phyloP scores from a whole-genome alignment of 306 rosid species.

The Cucurbita pepo region DNA sequence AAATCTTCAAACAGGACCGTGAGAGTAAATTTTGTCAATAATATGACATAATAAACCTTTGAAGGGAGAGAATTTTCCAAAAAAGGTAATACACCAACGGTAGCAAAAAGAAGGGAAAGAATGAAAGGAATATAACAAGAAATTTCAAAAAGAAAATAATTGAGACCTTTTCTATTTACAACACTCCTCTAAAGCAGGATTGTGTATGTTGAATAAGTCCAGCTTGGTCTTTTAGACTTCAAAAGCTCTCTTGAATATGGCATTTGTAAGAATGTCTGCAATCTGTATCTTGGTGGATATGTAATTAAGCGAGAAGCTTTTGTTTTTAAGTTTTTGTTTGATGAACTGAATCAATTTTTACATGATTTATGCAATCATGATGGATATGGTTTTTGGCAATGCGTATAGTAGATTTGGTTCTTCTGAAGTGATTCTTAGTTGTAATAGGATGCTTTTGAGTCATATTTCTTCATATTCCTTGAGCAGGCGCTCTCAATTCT shows the following conservation, averaged over 20 bases:
- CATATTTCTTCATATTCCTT: background rate
- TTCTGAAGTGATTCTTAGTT: background rate
- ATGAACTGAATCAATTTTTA: background rate
- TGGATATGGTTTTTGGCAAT: background rate
- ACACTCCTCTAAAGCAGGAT: background rate
- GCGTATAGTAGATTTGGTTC: background rate
- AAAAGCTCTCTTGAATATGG: background rate
- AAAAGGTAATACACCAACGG: background rate
- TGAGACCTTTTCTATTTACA: background rate
- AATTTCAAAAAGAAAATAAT: too few species aligned
- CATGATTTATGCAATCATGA: background rate
- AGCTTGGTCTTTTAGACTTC: background rate
- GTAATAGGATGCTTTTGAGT: background rate
- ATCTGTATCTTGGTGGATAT: background rate
- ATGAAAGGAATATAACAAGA: too few species aligned
- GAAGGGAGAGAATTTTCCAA: background rate
- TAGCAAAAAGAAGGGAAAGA: background rate
- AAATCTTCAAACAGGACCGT: background rate
- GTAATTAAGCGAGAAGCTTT: background rate
- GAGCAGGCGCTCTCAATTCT: background rate
- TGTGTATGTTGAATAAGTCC: background rate
- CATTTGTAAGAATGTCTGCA: background rate
- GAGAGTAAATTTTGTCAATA: background rate
- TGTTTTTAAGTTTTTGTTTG: background rate
- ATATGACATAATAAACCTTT: background rate